Evolutionary conservation across 176 grass and related monocot species (phyloP).

Genomic region (Rhynchospora breviuscula): DNA sequence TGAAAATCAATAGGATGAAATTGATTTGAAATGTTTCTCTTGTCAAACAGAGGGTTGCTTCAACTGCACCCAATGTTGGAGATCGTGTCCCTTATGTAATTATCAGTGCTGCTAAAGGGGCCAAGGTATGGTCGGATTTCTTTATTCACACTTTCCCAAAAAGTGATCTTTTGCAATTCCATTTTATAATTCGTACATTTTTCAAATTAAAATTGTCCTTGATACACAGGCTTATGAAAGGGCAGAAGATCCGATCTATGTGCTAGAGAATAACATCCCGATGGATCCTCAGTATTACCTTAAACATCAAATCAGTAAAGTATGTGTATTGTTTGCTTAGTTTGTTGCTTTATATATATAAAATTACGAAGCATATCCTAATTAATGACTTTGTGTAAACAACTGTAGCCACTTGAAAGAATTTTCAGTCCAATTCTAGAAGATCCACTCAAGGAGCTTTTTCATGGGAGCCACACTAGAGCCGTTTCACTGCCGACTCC

Average conservation of each 20-base stretch:
- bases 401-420: conserved; percentile 71
- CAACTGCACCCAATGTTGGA: conserved; percentile 94
- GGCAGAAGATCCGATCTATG: conserved; percentile 98
- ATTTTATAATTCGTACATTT: background rate
- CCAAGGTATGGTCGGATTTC: conserved; percentile 53
- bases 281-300: conserved; percentile 98
- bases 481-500: conserved; percentile 92
- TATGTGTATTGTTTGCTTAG: conserved; percentile 13
- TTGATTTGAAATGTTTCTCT: conserved; percentile 29
- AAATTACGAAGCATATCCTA: background rate
- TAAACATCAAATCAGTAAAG: conserved; percentile 97
- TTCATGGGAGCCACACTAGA: conserved; percentile 99
- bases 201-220: conserved; percentile 23
- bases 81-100: conserved; percentile 98
- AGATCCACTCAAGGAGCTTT: conserved; percentile 85
- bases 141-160: background rate
- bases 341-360: background rate
- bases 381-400: background rate
- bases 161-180: background rate
- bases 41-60: conserved; percentile 76
- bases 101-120: conserved; percentile 93
- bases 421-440: conserved; percentile 96
- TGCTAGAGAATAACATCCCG: conserved; percentile 94
- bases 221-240: conserved; percentile 82
- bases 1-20: conserved; percentile 3